Evolutionary conservation across 805 yeast genomes (phyloP), one percentile per base, ranked within the genome.

Genomic region (Saturnispora sanitii): DNA sequence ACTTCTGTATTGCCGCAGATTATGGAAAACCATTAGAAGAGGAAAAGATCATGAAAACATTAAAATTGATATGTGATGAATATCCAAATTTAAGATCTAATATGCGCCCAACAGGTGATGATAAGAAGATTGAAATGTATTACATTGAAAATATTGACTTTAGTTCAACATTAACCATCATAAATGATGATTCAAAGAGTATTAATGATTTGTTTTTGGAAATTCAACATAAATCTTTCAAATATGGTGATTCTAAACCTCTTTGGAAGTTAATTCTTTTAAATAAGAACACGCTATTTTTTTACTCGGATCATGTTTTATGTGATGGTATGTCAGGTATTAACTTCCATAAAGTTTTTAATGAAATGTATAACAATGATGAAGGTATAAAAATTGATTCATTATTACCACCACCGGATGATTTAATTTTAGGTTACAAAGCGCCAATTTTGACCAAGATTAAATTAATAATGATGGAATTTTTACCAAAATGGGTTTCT

Each of bases 261-360:
- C 34, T 51, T 18, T 52, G 55, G 55, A 44, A 40, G 2, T 22
- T 52, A 11, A 37, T 37, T 6, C 22, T 51, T 4, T 30, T 47
- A 3, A 46, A 50, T 31, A 40, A 41, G 13, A 42, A 31, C 11
- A 42, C 45, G 0, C 32, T 50, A 16, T 25, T 49, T 12, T 47
- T 59, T 28, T 45, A 48, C 21, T 51, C 55, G 37, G 60, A 62
- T 27, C 67, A 63, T 46, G 29, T 53, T 2, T 38, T 62, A n/a
- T 54, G 61, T 32, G 68, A 64, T 45, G 68, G 67, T 3, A 50
- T 47, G 11, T 48, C 62, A 12, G 65, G 59, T 6, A 35, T 44
- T 12, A 46, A 46, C 19, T 63, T 63, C 46, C 65, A 60, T 33
- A 42, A 48, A 16, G 22, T 35, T 15, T 35, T 35, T 20, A 23